Evolutionary conservation across 2,329 filamentous ascomycete genomes (phyloP), one percentile per base, ranked within the genome.

Genomic region (Fusarium nygamai): DNA sequence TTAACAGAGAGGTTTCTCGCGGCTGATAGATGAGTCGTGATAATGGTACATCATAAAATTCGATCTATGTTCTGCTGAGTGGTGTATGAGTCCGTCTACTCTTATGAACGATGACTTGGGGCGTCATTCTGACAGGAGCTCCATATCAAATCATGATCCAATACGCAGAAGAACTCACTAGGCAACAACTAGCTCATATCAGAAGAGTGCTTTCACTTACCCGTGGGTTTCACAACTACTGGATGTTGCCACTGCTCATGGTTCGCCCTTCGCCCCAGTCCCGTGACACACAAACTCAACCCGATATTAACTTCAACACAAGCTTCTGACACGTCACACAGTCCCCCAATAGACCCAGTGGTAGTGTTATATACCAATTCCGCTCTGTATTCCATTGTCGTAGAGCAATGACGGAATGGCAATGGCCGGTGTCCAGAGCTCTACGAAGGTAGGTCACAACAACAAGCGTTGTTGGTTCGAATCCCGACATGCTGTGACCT

Each of bases 361-460:
- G n/a, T 38, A 62, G 24, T 13, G 4, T 57, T 51, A 46, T 51
- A 41, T 56, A 36, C 3, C 5, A 33, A n/a, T n/a, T 44, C 6
- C 27, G 3, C 6, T 3, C 8, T 8, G 38, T 17, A 27, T 56
- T 31, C 9, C 9, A 3, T 8, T 33, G 20, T 20, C 5, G 57
- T 47, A 50, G 64, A 22, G 65, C 38, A 39, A 39, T 69, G 66
- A 69, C 50, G 66, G 66, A 63, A 51, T 47, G 66, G 66, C 64
- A 69, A 63, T 24, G 19, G 64, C 50, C 58, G 36, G 50, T 50
- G 44, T 44, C 64, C 64, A 51, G 66, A 69, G 66, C 65, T 53
- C 57, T 69, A 24, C 57, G 2, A 69, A 69, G 57, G 66, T 69
- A 69, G 22, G 66, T 63, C n/a, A 51, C 24, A 31, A 48, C 24